Conservation (phyloP, 148 eudicot genomes). For the Fallopia convolvulus region DNA sequence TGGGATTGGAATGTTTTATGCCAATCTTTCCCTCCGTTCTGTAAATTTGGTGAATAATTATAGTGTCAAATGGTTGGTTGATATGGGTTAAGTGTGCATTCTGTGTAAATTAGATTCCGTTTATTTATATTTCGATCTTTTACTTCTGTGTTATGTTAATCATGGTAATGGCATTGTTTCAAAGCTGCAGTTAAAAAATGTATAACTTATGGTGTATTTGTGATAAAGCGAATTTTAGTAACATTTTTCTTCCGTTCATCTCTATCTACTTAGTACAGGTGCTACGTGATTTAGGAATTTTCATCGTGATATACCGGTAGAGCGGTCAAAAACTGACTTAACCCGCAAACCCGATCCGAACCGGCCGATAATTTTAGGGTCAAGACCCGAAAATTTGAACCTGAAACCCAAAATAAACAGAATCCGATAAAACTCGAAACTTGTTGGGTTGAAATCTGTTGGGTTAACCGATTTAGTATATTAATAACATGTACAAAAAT, state of each 20-base stretch:
- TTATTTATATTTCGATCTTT: background rate
- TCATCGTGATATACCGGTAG: too few relatives aligned
- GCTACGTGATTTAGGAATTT: background rate
- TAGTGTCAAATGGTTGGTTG: background rate
- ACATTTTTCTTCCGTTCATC: background rate
- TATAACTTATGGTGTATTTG: background rate
- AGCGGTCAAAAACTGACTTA: too few relatives aligned
- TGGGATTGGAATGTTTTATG: conserved; percentile 3
- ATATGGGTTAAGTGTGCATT: background rate
- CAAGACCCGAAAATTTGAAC: too few relatives aligned
- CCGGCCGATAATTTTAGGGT: too few relatives aligned
- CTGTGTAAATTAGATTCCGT: background rate
- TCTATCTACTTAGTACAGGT: background rate
- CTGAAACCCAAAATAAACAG: too few relatives aligned
- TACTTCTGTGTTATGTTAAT: background rate
- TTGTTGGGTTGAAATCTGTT: too few relatives aligned
- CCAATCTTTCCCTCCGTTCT: conserved; percentile 2
- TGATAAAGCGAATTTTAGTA: background rate
- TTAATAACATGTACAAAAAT: too few relatives aligned
- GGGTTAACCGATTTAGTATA: too few relatives aligned
- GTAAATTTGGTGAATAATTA: background rate
- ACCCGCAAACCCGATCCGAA: too few relatives aligned
- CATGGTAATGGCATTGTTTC: background rate
- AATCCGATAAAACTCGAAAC: too few relatives aligned
- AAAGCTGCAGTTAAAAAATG: background rate